A percentile compares a stretch with the other conserved stretches of the same genome.
Conservation (phyloP, 208 protist species). For the Leishmania mexicana region DNA sequence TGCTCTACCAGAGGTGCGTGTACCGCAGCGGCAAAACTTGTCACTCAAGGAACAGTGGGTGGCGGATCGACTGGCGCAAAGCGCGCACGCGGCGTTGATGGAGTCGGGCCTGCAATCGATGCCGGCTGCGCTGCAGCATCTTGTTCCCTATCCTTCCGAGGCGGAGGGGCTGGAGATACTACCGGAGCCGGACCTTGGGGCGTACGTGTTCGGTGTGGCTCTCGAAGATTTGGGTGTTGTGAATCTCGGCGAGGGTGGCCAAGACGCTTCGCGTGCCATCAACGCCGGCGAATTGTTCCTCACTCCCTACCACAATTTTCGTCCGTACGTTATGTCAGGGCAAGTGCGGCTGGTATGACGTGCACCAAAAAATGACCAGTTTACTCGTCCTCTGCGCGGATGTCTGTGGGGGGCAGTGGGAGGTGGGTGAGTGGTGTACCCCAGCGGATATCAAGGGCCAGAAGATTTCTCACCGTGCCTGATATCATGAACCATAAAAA, state of each 20-base stretch:
- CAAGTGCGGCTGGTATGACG: conserved; percentile 66
- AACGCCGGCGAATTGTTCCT: conserved; percentile 83
- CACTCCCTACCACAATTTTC: conserved; percentile 73
- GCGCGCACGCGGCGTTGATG: conserved; percentile 36
- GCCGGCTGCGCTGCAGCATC: conserved; percentile 61
- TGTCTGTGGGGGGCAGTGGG: neutral
- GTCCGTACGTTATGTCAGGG: conserved; percentile 71
- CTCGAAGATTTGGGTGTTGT: conserved; percentile 83
- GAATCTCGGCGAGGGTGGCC: conserved; percentile 63
- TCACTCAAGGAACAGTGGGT: conserved; percentile 73
- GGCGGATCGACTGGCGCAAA: conserved; percentile 70
- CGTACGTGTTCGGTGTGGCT: conserved; percentile 83
- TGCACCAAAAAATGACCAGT: too few species aligned
- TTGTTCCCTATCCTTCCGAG: conserved; percentile 63
- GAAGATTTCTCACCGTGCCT: neutral
- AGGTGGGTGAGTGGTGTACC: neutral
- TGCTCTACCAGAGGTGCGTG: conserved; percentile 33
- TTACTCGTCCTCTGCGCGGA: neutral
- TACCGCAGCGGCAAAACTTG: conserved; percentile 54
- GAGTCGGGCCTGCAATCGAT: conserved; percentile 64
- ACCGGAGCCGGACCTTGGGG: conserved; percentile 63
- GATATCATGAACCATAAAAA: too few species aligned
- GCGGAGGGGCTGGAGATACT: conserved; percentile 82
- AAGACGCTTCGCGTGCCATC: conserved; percentile 72
- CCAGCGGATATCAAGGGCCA: neutral